A percentile compares a stretch with the other conserved stretches of the same genome.
These are phyloP conservation scores for Lachnellula suecica DNA, from an alignment of 2,329 filamentous ascomycete species.

Conservation along the genomic window DNA sequence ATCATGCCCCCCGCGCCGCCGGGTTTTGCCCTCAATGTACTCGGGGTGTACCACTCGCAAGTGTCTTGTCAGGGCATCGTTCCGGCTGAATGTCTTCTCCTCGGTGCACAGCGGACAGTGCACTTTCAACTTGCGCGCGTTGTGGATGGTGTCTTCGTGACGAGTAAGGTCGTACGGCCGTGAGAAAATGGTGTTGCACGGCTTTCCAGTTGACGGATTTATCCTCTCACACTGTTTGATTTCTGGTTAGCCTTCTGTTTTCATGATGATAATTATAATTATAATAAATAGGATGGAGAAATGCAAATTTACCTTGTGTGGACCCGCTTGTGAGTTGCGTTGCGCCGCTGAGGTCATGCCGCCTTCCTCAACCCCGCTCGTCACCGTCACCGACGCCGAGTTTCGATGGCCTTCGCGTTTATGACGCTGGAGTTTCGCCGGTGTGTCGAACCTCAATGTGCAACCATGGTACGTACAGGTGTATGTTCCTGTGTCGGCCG, in stretches of 20 bases:
- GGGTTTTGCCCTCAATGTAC: conserved; percentile 70
- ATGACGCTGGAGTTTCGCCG: conserved; percentile 85
- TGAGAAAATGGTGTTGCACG: conserved; percentile 92
- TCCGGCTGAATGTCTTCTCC: conserved; percentile 95
- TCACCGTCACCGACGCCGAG: conserved; percentile 52
- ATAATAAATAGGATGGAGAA: not conserved
- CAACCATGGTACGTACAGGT: conserved; percentile 96
- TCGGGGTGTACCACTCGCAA: conserved; percentile 94
- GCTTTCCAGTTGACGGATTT: conserved; percentile 92
- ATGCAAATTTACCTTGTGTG: conserved; percentile 59
- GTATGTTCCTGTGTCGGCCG: conserved; percentile 83
- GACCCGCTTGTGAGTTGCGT: conserved; percentile 85
- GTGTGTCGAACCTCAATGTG: conserved; percentile 82
- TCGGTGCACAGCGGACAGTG: conserved; percentile 90
- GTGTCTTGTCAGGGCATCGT: conserved; percentile 90
- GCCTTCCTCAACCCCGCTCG: conserved; percentile 34
- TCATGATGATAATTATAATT: not conserved
- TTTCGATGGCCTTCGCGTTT: conserved; percentile 91
- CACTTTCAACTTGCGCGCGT: conserved; percentile 90
- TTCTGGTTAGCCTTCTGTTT: not conserved
- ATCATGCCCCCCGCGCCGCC: conserved; percentile 30
- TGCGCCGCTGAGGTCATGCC: conserved; percentile 52
- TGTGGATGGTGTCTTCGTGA: conserved; percentile 97
- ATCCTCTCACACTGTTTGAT: conserved; percentile 69
- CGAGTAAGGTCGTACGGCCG: conserved; percentile 94